These are phyloP conservation scores for Aspergillus panamensis DNA, from an alignment of 495 filamentous ascomycete species.

Conservation along the genomic window DNA sequence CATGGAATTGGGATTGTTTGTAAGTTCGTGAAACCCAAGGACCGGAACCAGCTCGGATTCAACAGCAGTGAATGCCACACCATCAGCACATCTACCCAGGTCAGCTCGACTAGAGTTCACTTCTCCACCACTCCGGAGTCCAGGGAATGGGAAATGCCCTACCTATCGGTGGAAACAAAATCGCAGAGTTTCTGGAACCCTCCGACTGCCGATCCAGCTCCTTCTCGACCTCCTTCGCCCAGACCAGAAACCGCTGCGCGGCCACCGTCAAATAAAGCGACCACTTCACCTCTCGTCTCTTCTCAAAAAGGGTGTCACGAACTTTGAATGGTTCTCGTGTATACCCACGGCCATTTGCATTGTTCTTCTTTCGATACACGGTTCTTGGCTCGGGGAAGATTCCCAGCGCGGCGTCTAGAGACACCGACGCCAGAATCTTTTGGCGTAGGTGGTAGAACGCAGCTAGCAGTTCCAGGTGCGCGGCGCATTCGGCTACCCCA, in stretches of 20 bases:
- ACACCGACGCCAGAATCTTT: background rate
- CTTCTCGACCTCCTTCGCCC: background rate
- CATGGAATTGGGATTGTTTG: background rate
- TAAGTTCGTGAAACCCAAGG: background rate
- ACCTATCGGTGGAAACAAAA: constrained; percentile 3
- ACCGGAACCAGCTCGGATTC: background rate
- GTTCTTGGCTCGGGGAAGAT: background rate
- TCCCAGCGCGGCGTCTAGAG: background rate
- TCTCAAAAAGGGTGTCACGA: background rate
- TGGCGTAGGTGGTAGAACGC: background rate
- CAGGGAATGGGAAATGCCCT: too few species aligned
- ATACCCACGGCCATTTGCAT: background rate
- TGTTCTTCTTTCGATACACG: background rate
- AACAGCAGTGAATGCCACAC: constrained; percentile 6
- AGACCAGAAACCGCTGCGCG: background rate
- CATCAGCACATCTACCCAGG: constrained; percentile 3
- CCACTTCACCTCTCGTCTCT: background rate
- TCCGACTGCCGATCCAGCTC: background rate
- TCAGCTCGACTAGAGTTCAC: background rate
- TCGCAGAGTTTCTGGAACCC: background rate
- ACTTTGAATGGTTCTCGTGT: background rate
- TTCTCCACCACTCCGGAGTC: too few species aligned
- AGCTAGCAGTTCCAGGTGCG: background rate
- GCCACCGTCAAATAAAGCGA: background rate
- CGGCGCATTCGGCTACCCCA: background rate